Evolutionary conservation across 2,329 filamentous ascomycete species (phyloP), one percentile per base, ranked within the genome.

Genomic region (Pyrenochaeta sp.): DNA sequence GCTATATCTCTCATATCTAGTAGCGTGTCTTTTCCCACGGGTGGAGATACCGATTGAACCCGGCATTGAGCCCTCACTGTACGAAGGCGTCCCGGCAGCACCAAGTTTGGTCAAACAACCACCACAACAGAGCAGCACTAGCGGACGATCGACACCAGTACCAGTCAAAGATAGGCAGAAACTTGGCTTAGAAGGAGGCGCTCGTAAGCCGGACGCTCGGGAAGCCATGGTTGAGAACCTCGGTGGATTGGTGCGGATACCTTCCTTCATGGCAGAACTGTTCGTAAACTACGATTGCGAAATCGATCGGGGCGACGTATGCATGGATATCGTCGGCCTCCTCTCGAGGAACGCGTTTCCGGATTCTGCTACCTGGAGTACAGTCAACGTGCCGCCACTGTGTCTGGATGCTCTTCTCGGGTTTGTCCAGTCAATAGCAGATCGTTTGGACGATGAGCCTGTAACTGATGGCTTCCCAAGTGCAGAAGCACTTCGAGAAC

Each of bases 271-370:
- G 84, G 85, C 88, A 8, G 95, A 99, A 70, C 80, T 99, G 6
- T 99, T 96, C 67, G 85, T 97, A 72, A 99, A 99, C 71, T 99
- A 97, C 67, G 94, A 99, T 71, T 99, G 93, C 64, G 92, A 97
- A 64, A 86, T 90, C 38, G 90, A 99, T 65, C 84, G 92, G 35
- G 87, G 86, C 37, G 94, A 99, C 73, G 76, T 99, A 4, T 99
- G 94, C 63, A 89, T 96, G 74, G 95, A 99, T 65, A 88, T 97
- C 82, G 85, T 99, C 48, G 93, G 94, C 1, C 80, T 99, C 22
- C 77, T 99, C 11, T 93, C 94, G 14, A 84, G 94, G 45, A 99
- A 96, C 68, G 94, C 94, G 2, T 88, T 99, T 54, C 95, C 94
- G 1, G 94, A 99, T 69, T 96, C 94, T 7, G 94, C 93, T 5